Evolutionary conservation across 1,284 basidiomycete genomes (phyloP), one percentile per base, ranked within the genome.

Genomic region (Leccinum pachyderme): DNA sequence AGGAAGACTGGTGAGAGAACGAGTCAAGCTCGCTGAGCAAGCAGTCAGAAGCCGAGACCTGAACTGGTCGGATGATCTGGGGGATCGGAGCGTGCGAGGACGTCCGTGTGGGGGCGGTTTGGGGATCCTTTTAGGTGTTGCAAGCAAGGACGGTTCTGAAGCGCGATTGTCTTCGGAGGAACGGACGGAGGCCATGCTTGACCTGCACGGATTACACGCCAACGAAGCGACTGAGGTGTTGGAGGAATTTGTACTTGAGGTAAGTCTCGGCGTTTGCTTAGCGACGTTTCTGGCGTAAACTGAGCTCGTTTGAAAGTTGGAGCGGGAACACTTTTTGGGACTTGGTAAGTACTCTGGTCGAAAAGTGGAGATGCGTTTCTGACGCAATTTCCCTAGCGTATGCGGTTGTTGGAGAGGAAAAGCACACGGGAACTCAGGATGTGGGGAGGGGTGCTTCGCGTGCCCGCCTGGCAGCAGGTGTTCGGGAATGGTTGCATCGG

Each of bases 381-480:
- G 55, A 62, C 61, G 15, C 35, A 33, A 9, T 39, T 62, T 46
- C 1, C n/a, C 27, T 60, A 91, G 95, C 83, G 18, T 99, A 91
- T 69, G 74, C 94, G 25, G 82, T 98, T 32, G 92, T 98, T 4
- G 96, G 97, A 9, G 93, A 97, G 72, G 94, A 95, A 71, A 95
- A 94, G 72, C 96, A 98, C 70, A 94, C 92, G 1, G 95, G 92
- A 2, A 89, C 85, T 29, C 91, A 95, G 66, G 92, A 95, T 66
- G 76, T 82, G 13, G 81, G 79, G 12, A 82, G 93, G 49, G 91
- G 94, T 35, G 83, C 91, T 2, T 91, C 90, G 31, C 87, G 92
- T 58, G 81, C 84, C 15, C 86, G 94, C 11, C 79, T 98, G 11
- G 90, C 87, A 4, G 82, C 87, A 2, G 91, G 90, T 15, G 86